These are phyloP conservation scores for Plantago coronopus DNA, from an alignment of 305 asterid genomes.

Conservation along the genomic window DNA sequence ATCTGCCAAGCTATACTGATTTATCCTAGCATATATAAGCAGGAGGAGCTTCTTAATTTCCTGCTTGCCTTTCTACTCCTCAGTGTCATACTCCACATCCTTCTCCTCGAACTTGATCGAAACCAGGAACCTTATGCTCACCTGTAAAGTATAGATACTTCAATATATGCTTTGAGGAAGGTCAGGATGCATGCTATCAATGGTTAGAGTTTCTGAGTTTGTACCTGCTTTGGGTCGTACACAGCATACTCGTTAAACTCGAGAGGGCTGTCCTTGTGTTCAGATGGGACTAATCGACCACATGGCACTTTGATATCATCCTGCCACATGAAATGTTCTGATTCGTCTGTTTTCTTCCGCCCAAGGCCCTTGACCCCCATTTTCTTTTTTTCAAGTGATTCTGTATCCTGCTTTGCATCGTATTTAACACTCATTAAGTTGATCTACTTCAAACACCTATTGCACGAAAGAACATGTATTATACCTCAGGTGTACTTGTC, in stretches of 20 bases:
- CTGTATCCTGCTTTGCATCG: slow-evolving; percentile 32
- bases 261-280: slow-evolving; percentile 53
- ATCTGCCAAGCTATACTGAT: neutral
- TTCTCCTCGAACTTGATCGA: slow-evolving; percentile 63
- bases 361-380: slow-evolving; percentile 68
- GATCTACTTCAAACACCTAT: neutral
- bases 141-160: slow-evolving; percentile 28
- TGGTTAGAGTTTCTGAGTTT: neutral
- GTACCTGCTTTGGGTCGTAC: slow-evolving; percentile 71
- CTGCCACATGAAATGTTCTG: slow-evolving; percentile 76
- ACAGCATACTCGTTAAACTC: slow-evolving; percentile 84
- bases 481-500: slow-evolving; percentile 56
- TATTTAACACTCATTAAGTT: neutral
- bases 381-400: slow-evolving; percentile 52
- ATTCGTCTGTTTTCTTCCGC: slow-evolving; percentile 60
- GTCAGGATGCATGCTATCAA: too few species aligned
- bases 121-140: slow-evolving; percentile 66
- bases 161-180: neutral
- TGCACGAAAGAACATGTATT: too few species aligned
- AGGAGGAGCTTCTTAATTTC: too few species aligned
- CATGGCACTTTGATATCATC: slow-evolving; percentile 74
- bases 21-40: neutral
- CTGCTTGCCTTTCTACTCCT: slow-evolving; percentile 19
- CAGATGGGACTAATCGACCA: slow-evolving; percentile 58
- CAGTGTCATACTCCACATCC: slow-evolving; percentile 42